Percentiles rank a stretch among this genome's conserved stretches.
Evolutionary conservation across 2,329 filamentous ascomycete species (phyloP).

Genomic region (Beauveria asiatica): DNA sequence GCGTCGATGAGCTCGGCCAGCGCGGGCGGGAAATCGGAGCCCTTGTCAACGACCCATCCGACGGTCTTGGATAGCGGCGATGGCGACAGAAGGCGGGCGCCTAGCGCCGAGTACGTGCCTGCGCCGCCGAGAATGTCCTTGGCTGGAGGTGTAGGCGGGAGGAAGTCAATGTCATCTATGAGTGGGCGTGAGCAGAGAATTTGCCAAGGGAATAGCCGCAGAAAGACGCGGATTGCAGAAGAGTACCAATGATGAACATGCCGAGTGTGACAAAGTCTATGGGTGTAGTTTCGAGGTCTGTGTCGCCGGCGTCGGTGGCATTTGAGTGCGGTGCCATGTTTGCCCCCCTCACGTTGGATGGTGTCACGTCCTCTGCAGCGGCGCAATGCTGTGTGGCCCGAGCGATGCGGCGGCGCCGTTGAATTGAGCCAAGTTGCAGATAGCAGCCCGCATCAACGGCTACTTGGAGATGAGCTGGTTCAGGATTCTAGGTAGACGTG

Average conservation of each 20-base stretch:
- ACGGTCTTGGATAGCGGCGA: slow-evolving; percentile 55
- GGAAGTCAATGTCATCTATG: slow-evolving; percentile 84
- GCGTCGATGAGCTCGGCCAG: slow-evolving; percentile 56
- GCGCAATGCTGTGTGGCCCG: neutral
- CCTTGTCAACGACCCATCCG: slow-evolving; percentile 86
- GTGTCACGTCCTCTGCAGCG: neutral
- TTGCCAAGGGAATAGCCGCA: no score
- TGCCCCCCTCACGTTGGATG: neutral
- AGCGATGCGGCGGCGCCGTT: neutral
- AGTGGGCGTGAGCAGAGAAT: slow-evolving; percentile 4
- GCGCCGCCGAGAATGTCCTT: slow-evolving; percentile 80
- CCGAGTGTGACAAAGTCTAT: slow-evolving; percentile 63
- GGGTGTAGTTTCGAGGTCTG: neutral
- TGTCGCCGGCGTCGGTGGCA: neutral
- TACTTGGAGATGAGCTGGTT: neutral
- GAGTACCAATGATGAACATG: slow-evolving; percentile 63
- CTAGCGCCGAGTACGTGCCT: slow-evolving; percentile 77
- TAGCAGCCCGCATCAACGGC: neutral
- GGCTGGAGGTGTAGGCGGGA: slow-evolving; percentile 58
- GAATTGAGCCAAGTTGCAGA: neutral
- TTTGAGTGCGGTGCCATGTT: slow-evolving; percentile 6
- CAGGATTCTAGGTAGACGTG: neutral
- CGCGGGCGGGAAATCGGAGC: slow-evolving; percentile 71
- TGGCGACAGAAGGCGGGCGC: slow-evolving; percentile 80
- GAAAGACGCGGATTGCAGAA: neutral